Conservation (phyloP, 2,329 filamentous ascomycete genomes). For the Diaporthe velutina region DNA sequence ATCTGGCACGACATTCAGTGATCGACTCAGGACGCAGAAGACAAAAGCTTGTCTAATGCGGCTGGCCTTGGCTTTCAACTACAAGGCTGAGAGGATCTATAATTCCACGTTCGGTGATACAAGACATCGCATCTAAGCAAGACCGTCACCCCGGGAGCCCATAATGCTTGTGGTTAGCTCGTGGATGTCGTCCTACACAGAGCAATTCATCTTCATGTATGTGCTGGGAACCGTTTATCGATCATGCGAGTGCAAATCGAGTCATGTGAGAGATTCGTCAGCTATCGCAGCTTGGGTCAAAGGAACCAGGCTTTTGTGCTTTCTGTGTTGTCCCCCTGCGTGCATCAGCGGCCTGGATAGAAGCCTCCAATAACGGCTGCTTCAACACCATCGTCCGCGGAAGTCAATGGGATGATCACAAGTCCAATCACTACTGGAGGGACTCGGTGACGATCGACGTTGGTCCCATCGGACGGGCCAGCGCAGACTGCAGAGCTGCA, state of each 20-base stretch:
- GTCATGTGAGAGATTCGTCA: neutral
- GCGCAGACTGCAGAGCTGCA: constrained; percentile 10
- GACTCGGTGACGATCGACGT: neutral
- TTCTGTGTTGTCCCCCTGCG: neutral
- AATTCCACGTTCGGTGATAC: constrained; percentile 3
- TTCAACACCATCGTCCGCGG: neutral
- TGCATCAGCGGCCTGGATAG: neutral
- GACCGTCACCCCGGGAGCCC: neutral
- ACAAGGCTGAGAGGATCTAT: constrained; percentile 24
- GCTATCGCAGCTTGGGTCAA: neutral
- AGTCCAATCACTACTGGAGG: neutral
- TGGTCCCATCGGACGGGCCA: constrained; percentile 2
- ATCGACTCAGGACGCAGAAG: constrained; percentile 27
- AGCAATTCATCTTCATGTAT: neutral
- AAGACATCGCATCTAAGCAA: neutral
- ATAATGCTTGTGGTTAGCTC: no score
- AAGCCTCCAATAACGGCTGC: neutral
- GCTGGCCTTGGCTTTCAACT: constrained; percentile 30
- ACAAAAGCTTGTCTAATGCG: constrained; percentile 31
- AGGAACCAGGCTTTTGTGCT: neutral
- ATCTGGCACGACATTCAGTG: constrained; percentile 30
- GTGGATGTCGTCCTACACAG: neutral
- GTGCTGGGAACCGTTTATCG: constrained; percentile 8
- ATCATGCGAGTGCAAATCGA: constrained; percentile 18
- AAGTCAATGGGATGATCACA: neutral